These are phyloP conservation scores for Eucalyptus globulus DNA, from an alignment of 345 rosid species.

Conservation along the genomic window DNA sequence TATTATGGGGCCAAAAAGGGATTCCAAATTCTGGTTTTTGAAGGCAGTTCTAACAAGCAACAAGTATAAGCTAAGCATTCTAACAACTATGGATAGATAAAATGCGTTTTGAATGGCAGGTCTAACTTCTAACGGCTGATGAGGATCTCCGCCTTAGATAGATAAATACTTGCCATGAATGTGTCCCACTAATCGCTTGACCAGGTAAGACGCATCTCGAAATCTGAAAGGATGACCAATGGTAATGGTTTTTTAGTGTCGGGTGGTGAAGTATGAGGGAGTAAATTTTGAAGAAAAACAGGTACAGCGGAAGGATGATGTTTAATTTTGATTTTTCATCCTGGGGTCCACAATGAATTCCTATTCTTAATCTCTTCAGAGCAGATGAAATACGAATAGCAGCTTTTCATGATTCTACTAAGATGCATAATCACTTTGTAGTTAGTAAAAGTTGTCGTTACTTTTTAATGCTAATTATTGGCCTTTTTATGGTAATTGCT, in stretches of 20 bases:
- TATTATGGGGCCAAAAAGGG: not conserved
- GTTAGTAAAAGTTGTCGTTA: not conserved
- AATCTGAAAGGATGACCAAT: not conserved
- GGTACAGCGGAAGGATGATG: not conserved
- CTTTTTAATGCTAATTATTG: not conserved
- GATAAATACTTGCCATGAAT: not conserved
- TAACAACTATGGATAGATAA: not conserved
- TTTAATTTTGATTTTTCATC: not conserved
- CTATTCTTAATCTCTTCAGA: not conserved
- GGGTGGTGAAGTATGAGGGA: not conserved
- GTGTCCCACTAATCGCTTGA: not conserved
- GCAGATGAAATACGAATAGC: not conserved
- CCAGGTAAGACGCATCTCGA: not conserved
- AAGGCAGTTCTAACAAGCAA: not conserved
- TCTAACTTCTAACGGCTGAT: not conserved
- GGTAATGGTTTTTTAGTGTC: not conserved
- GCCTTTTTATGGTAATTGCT: not conserved
- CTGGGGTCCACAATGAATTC: not conserved
- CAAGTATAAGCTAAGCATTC: not conserved
- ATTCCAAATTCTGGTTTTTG: not conserved
- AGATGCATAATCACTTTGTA: not conserved
- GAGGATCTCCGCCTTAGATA: not conserved
- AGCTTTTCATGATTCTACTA: not conserved
- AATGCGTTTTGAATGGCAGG: not conserved
- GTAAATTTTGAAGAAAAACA: not conserved